These are phyloP conservation scores for Phycomyces blakesleeanus DNA, from an alignment of 192 early-diverging fungal species.

Conservation along the genomic window DNA sequence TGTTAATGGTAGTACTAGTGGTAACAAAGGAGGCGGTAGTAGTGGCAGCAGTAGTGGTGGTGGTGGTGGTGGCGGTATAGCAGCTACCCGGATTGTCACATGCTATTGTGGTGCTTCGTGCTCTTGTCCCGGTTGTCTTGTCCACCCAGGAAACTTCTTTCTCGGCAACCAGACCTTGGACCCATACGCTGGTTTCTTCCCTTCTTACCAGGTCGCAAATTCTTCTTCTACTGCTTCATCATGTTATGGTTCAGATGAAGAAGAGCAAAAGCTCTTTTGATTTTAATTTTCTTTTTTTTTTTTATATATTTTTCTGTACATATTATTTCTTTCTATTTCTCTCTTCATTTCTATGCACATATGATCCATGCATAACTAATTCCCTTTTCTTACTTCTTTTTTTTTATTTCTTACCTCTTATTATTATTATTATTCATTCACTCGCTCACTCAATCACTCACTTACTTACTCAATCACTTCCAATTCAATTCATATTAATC, in stretches of 20 bases:
- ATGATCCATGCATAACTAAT: background rate
- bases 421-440: no score
- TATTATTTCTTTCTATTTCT: background rate
- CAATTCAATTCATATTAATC: background rate
- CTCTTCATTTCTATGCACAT: background rate
- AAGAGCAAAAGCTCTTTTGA: constrained; percentile 7
- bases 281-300: constrained; percentile 2
- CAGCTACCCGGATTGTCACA: constrained; percentile 26
- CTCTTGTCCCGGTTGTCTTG: constrained; percentile 31
- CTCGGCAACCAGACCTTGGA: constrained; percentile 11
- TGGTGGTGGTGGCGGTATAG: no score
- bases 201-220: background rate
- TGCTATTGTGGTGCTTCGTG: constrained; percentile 26
- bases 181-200: constrained; percentile 8
- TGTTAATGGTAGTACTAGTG: no score
- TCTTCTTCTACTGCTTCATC: constrained; percentile 9
- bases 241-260: constrained; percentile 23
- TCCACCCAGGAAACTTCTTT: constrained; percentile 25
- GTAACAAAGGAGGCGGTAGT: no score
- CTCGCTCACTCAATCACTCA: no score
- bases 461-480: no score
- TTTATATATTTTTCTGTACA: background rate
- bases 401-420: background rate
- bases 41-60: no score
- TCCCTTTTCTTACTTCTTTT: background rate